Evolutionary conservation across 2,329 filamentous ascomycete species (phyloP).

Genomic region (Fusarium torreyae): DNA sequence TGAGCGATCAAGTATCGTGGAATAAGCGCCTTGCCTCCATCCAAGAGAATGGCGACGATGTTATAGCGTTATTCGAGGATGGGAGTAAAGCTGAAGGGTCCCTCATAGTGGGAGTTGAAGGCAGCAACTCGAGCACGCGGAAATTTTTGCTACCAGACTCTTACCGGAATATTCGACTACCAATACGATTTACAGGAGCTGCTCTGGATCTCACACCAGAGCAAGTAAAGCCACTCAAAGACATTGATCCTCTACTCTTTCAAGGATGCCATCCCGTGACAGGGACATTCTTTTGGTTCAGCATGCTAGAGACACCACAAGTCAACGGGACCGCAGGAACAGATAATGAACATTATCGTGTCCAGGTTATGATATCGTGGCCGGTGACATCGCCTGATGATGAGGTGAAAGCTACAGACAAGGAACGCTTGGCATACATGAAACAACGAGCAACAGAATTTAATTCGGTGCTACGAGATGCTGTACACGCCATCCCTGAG

Average conservation of each 20-base stretch:
- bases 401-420: conserved; percentile 8
- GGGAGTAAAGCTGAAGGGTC: conserved; percentile 2
- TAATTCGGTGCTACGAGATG: conserved; percentile 5
- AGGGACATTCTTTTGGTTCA: conserved; percentile 20
- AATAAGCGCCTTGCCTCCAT: conserved; percentile 14
- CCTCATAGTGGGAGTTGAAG: conserved; percentile 14
- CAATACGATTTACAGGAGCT: conserved; percentile 1
- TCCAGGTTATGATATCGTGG: conserved; percentile 26
- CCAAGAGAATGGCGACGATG: background rate
- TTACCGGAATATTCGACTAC: conserved; percentile 11
- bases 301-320: conserved; percentile 4
- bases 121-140: conserved; percentile 16
- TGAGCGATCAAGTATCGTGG: background rate
- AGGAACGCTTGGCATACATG: conserved; percentile 13
- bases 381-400: conserved; percentile 7
- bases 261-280: conserved; percentile 7
- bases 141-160: conserved; percentile 6
- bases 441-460: conserved; percentile 13
- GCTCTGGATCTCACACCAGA: conserved; percentile 20
- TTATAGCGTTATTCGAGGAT: background rate
- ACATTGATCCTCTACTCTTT: conserved; percentile 17
- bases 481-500: background rate
- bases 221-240: conserved; percentile 13
- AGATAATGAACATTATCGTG: background rate
- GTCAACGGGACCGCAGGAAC: background rate